phyloP scores from a whole-genome alignment of 2,329 filamentous ascomycete genomes.

The Pseudogymnoascus sp. region DNA sequence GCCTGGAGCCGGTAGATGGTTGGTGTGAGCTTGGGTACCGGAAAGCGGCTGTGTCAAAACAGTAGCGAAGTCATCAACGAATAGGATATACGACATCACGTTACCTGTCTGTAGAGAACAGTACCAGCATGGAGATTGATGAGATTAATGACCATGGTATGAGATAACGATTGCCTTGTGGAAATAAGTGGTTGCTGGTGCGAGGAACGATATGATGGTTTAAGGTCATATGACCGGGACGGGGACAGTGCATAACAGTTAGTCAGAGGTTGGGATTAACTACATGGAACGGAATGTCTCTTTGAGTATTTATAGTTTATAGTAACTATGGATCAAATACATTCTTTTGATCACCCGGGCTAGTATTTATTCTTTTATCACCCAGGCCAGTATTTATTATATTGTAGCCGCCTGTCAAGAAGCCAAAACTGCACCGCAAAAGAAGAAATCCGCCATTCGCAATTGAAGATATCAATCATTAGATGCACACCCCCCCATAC shows the following conservation, averaged over 20 bases:
- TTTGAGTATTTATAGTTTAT: not conserved
- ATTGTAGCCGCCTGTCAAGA: not conserved
- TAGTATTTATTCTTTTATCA: not conserved
- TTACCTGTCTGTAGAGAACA: not conserved
- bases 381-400: not conserved
- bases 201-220: not conserved
- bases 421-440: not conserved
- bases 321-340: not conserved
- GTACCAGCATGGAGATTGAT: not conserved
- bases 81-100: not conserved
- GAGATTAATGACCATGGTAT: not conserved
- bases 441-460: not conserved
- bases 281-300: not conserved
- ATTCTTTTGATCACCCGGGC: not conserved
- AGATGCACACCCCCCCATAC: not conserved
- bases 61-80: not conserved
- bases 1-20: not conserved
- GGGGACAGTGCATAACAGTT: not conserved
- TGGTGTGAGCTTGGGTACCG: not conserved
- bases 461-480: not conserved
- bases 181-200: not conserved
- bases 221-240: not conserved
- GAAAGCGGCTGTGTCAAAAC: not conserved
- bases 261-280: not conserved
- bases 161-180: not conserved